Conservation (phyloP, 768 basidiomycete genomes). For the Brasilioporus rufonigricans region DNA sequence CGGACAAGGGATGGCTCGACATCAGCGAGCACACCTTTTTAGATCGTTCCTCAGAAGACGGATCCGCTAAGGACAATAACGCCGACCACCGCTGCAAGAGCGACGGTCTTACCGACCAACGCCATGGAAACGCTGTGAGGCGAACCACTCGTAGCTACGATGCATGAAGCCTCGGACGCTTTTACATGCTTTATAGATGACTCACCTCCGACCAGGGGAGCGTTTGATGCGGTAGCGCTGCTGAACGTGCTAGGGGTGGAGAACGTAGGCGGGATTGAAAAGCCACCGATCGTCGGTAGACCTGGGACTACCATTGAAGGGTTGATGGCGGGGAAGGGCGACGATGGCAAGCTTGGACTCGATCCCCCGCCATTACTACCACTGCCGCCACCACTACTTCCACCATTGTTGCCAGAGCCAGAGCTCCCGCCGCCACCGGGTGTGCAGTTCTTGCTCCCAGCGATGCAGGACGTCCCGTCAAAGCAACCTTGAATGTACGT, state of each 20-base stretch:
- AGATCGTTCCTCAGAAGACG: background rate
- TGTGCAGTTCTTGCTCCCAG: slow-evolving; percentile 5
- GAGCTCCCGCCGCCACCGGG: background rate
- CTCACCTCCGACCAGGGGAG: background rate
- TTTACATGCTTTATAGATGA: background rate
- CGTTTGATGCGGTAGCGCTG: background rate
- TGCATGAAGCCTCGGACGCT: background rate
- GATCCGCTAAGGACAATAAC: slow-evolving; percentile 2
- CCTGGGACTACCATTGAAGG: background rate
- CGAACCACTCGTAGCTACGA: background rate
- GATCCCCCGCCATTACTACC: background rate
- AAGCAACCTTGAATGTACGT: slow-evolving; percentile 18
- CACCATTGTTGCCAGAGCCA: too few relatives aligned
- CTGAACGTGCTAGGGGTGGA: background rate
- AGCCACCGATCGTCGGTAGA: background rate
- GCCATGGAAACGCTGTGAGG: slow-evolving; percentile 5
- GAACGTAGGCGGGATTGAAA: background rate
- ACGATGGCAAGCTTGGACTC: background rate
- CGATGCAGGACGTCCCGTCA: slow-evolving; percentile 6
- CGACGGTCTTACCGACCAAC: background rate
- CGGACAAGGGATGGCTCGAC: too few relatives aligned
- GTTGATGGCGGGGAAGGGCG: background rate
- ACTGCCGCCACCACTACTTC: background rate
- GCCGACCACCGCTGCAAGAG: slow-evolving; percentile 9
- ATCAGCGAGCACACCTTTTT: background rate